These are phyloP conservation scores for Rhodotorula sp. DNA, from an alignment of 1,284 basidiomycete genomes.

Conservation along the genomic window DNA sequence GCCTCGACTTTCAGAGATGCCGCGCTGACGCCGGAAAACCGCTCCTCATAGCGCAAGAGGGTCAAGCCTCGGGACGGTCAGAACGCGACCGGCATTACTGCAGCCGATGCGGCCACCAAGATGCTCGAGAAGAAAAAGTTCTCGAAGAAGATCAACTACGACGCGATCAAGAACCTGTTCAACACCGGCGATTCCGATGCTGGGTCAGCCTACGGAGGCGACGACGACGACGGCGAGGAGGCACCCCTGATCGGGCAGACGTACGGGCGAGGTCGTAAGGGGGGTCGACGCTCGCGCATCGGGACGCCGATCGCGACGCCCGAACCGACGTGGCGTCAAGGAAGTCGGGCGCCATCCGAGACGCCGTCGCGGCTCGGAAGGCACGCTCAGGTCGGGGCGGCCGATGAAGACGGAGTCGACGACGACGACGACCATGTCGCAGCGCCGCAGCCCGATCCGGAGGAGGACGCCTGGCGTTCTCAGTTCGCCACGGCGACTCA, in stretches of 20 bases:
- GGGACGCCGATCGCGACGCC: slow-evolving; percentile 22
- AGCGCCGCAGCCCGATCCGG: neutral
- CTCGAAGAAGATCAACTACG: slow-evolving; percentile 85
- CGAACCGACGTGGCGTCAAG: slow-evolving; percentile 24
- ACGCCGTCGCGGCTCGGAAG: slow-evolving; percentile 36
- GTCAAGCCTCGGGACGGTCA: slow-evolving; percentile 68
- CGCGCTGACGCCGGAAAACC: slow-evolving; percentile 27
- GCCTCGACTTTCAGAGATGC: slow-evolving; percentile 21
- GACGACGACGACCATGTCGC: slow-evolving; percentile 8
- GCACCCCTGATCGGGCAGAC: slow-evolving; percentile 22
- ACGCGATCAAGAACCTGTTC: slow-evolving; percentile 74
- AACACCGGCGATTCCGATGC: slow-evolving; percentile 52
- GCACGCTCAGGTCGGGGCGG: slow-evolving; percentile 44
- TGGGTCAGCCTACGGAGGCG: slow-evolving; percentile 56
- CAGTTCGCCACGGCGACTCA: slow-evolving; percentile 4
- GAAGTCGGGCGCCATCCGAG: slow-evolving; percentile 14
- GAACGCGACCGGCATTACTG: slow-evolving; percentile 60
- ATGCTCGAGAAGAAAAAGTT: slow-evolving; percentile 75
- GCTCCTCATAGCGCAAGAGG: slow-evolving; percentile 48
- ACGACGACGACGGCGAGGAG: slow-evolving; percentile 23
- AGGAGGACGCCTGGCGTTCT: slow-evolving; percentile 3
- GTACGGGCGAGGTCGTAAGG: slow-evolving; percentile 20
- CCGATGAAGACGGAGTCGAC: slow-evolving; percentile 1
- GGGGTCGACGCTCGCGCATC: neutral
- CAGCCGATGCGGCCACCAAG: slow-evolving; percentile 72